phyloP scores from a whole-genome alignment of 2,329 filamentous ascomycete species.

The Colletotrichum tabaci region DNA sequence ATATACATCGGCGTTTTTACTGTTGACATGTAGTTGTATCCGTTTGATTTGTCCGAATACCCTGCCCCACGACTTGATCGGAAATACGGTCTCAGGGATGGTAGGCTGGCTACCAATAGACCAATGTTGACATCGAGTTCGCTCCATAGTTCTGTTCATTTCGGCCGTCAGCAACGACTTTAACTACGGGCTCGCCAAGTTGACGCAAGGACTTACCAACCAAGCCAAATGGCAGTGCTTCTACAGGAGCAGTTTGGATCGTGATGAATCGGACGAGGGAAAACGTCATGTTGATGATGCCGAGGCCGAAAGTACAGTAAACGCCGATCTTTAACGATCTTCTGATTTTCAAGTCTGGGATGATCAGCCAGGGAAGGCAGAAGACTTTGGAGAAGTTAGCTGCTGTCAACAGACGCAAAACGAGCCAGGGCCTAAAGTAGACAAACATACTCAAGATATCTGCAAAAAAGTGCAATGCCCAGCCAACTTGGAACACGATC shows the following conservation, averaged over 20 bases:
- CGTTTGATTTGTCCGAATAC: slow-evolving; percentile 30
- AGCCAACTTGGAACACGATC: slow-evolving; percentile 34
- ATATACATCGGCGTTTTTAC: slow-evolving; percentile 21
- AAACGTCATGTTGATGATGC: slow-evolving; percentile 39
- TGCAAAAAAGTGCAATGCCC: slow-evolving; percentile 37
- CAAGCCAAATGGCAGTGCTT: slow-evolving; percentile 30
- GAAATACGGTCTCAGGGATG: slow-evolving; percentile 36
- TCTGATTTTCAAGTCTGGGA: slow-evolving; percentile 35
- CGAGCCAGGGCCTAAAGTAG: too few relatives aligned
- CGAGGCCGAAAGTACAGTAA: slow-evolving; percentile 36
- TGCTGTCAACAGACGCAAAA: not conserved
- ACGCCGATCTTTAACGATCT: slow-evolving; percentile 30
- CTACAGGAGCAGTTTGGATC: slow-evolving; percentile 28
- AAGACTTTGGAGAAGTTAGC: slow-evolving; percentile 17
- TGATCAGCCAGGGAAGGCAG: slow-evolving; percentile 26
- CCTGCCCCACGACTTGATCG: slow-evolving; percentile 25
- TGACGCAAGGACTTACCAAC: slow-evolving; percentile 12
- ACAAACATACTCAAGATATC: slow-evolving; percentile 17
- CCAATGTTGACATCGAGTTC: slow-evolving; percentile 36
- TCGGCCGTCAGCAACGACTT: not conserved
- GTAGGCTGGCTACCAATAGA: slow-evolving; percentile 31
- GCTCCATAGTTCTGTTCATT: slow-evolving; percentile 29
- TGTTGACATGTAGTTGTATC: slow-evolving; percentile 34
- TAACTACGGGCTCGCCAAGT: not conserved
- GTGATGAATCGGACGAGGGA: slow-evolving; percentile 38